phyloP scores from a whole-genome alignment of 2,329 filamentous ascomycete species.

The Orbilia ellipsospora region DNA sequence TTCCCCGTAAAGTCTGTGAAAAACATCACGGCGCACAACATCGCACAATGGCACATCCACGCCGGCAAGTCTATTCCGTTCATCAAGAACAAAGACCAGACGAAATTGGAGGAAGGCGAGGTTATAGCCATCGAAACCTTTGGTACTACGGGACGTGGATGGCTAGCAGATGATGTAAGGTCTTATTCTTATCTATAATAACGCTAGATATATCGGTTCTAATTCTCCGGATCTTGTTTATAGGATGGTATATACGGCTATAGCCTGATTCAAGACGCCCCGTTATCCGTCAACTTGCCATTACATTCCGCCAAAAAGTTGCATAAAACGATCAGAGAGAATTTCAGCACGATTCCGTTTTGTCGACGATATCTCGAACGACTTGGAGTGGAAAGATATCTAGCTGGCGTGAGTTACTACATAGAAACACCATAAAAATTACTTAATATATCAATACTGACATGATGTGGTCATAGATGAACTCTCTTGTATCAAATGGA shows the following conservation, averaged over 20 bases:
- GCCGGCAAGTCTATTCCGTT: constrained; percentile 94
- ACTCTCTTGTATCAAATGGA: constrained; percentile 43
- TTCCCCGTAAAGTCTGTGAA: constrained; percentile 86
- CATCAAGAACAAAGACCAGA: constrained; percentile 82
- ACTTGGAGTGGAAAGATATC: constrained; percentile 92
- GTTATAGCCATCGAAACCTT: constrained; percentile 96
- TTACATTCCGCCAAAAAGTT: constrained; percentile 81
- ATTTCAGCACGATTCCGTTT: constrained; percentile 94
- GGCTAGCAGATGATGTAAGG: constrained; percentile 82
- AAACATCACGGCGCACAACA: constrained; percentile 86
- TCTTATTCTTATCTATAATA: background rate
- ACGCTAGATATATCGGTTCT: background rate
- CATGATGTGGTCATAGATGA: constrained; percentile 60
- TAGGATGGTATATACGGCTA: constrained; percentile 87
- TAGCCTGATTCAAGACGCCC: constrained; percentile 72
- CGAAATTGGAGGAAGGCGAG: constrained; percentile 98
- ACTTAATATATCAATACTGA: constrained; percentile 64
- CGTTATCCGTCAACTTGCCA: constrained; percentile 73
- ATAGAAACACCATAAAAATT: background rate
- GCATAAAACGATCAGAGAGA: constrained; percentile 87
- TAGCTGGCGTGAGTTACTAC: constrained; percentile 75
- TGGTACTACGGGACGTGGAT: constrained; percentile 86
- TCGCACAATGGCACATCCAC: constrained; percentile 88
- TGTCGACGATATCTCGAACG: constrained; percentile 91
- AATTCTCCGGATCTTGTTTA: background rate